Evolutionary conservation across 2,329 filamentous ascomycete genomes (phyloP).

Genomic region (Curvularia lunata): DNA sequence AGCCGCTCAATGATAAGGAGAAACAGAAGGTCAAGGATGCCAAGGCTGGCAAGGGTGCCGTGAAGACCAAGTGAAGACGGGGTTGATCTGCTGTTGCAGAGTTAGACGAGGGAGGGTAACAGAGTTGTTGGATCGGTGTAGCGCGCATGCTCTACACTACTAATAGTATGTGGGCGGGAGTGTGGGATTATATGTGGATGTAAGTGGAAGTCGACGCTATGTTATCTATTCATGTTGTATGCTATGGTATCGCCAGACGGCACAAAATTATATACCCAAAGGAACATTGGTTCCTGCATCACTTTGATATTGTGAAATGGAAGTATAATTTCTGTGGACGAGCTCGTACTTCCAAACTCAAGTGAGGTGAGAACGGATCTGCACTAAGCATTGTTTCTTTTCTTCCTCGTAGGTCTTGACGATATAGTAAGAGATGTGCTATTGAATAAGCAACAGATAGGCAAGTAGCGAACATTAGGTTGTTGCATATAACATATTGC

Average conservation of each 20-base stretch:
- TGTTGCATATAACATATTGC: background rate
- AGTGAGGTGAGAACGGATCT: background rate
- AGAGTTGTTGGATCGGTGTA: background rate
- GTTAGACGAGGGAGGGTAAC: background rate
- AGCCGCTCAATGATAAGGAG: slow-evolving; percentile 28
- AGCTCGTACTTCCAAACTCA: background rate
- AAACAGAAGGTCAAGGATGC: slow-evolving; percentile 29
- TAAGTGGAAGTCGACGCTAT: background rate
- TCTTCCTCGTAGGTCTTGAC: background rate
- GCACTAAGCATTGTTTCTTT: background rate
- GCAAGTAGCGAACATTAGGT: background rate
- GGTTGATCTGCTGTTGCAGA: background rate
- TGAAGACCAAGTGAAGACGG: slow-evolving; percentile 12
- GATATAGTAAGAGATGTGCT: background rate
- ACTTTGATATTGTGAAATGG: background rate
- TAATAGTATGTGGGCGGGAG: background rate
- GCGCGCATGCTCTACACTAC: background rate
- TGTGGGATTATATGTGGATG: background rate
- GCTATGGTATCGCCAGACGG: background rate
- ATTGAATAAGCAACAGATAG: background rate
- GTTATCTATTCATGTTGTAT: background rate
- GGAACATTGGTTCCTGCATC: background rate
- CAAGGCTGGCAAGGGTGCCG: slow-evolving; percentile 28
- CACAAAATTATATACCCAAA: background rate
- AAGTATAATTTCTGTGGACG: background rate